Evolutionary conservation across 1,284 basidiomycete species (phyloP), one percentile per base, ranked within the genome.

Genomic region (Rhodotorula sp.): DNA sequence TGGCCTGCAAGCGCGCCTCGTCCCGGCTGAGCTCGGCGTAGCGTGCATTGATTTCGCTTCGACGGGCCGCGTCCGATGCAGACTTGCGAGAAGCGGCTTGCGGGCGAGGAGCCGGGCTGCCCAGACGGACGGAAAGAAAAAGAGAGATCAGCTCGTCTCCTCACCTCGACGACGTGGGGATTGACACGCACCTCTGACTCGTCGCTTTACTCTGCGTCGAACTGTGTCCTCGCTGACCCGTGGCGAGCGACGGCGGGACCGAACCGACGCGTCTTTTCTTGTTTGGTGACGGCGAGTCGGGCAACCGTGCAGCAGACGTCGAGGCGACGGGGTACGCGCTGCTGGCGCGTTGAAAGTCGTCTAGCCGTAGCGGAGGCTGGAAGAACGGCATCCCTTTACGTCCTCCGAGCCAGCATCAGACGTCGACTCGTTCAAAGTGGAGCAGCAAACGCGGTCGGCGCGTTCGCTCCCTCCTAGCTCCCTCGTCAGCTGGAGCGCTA

Each of bases 201-300:
- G 48, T 52, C 26, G 20, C 20, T 2, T 26, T 26, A 23, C 39
- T 62, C 12, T 47, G 34, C 5, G 23, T 2, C n/a, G 14, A 5
- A 1, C 3, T 5, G 20, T 15, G n/a, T 20, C 20, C 29, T 12
- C 47, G 3, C 4, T 26, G 31, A 15, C 31, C 26, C 39, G n/a
- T 26, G 12, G 59, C 46, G 16, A 21, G 43, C 54, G 43, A 15
- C 15, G 26, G 52, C 29, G 64, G 48, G 16, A 46, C 26, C 26
- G 59, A 43, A 2, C 46, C 60, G 64, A 71, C 66, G 59, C 70
- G 63, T 52, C 70, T 52, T 51, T 68, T 68, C 60, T 71, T 71
- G 29, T 61, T 58, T 39, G 70, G 66, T 3, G 70, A 71, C 6
- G 70, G 66, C 23, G 54, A 65, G 58, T 71, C 70, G 48, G 18